Evolutionary conservation across 805 yeast genomes (phyloP), one percentile per base, ranked within the genome.

Genomic region (Barnettozyma pratensis): DNA sequence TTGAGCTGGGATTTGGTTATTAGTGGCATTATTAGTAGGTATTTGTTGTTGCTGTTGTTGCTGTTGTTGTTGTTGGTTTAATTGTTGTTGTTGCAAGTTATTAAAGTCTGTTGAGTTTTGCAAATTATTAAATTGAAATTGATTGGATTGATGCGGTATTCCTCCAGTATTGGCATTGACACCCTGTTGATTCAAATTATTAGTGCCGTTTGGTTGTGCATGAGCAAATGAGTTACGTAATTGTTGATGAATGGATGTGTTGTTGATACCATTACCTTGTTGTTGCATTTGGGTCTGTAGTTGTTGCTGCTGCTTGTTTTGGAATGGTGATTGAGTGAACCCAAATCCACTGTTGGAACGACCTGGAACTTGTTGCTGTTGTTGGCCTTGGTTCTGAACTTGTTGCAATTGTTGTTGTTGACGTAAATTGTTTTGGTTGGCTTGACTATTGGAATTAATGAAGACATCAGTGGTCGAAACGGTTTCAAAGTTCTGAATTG

Each of bases 381-480:
- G 51, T 27, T 45, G 44, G 29, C 43, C 36, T 35, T 54, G 58
- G 37, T 58, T 58, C 19, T 19, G 19, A 19, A 19, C 19, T 19
- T 19, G 19, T 47, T 45, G 51, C 39, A 51, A 43, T 25, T 31
- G 43, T 28, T 50, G 54, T 27, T 47, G 54, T 30, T 45, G 44
- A 31, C 42, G 47, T 7, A 41, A 19, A 41, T 46, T 45, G 32
- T 36, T 43, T 11, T 31, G 34, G 34, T 3, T 8, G 11, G 34
- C 34, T 11, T 31, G 34, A 35, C 49, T 48, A 35, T 48, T 58
- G 51, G 70, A 70, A 51, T 69, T 70, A 57, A 91, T 72, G 62
- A 91, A 91, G 51, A 91, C 97, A 65, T 91, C 97, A 57, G 87
- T 91, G 14, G 97, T 92, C 7, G 94, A 81, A 4, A 91, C 97